These are phyloP conservation scores for Debaryomyces tyrocola DNA, from an alignment of 805 yeast species.

Conservation along the genomic window DNA sequence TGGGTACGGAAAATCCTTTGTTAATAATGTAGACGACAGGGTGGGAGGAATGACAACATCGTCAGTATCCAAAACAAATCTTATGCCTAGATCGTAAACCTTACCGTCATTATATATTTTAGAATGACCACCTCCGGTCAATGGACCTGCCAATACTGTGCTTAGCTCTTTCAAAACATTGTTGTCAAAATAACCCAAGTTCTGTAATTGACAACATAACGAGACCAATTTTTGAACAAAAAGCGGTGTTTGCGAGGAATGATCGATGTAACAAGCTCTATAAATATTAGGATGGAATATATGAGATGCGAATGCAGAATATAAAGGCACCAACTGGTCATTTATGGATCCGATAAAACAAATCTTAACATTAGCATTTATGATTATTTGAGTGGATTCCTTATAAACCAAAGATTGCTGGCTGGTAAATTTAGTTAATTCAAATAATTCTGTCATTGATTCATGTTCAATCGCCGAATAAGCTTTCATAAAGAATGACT, in stretches of 20 bases:
- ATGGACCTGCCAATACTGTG: slow-evolving; percentile 71
- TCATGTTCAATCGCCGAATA: slow-evolving; percentile 89
- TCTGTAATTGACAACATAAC: slow-evolving; percentile 70
- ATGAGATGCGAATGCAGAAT: slow-evolving; percentile 82
- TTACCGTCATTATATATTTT: slow-evolving; percentile 79
- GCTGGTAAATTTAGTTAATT: slow-evolving; percentile 77
- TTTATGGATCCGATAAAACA: slow-evolving; percentile 86
- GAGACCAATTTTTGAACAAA: slow-evolving; percentile 76
- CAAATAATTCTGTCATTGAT: slow-evolving; percentile 81
- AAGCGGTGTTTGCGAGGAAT: slow-evolving; percentile 71
- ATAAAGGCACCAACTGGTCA: slow-evolving; percentile 92
- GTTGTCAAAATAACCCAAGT: slow-evolving; percentile 79
- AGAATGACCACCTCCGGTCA: slow-evolving; percentile 96
- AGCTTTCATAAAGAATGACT: slow-evolving; percentile 78
- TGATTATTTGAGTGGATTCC: slow-evolving; percentile 62
- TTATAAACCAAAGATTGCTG: slow-evolving; percentile 69
- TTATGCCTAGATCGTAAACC: slow-evolving; percentile 79
- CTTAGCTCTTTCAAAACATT: slow-evolving; percentile 85
- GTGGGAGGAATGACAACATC: slow-evolving; percentile 46
- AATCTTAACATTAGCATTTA: slow-evolving; percentile 71
- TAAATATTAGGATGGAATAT: slow-evolving; percentile 86
- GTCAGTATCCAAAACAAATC: slow-evolving; percentile 73
- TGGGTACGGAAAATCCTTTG: not conserved
- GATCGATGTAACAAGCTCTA: slow-evolving; percentile 87
- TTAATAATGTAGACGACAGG: not conserved